Base-by-base conservation (phyloP, 2,329 filamentous ascomycete species). In the Epichloe festucae region DNA sequence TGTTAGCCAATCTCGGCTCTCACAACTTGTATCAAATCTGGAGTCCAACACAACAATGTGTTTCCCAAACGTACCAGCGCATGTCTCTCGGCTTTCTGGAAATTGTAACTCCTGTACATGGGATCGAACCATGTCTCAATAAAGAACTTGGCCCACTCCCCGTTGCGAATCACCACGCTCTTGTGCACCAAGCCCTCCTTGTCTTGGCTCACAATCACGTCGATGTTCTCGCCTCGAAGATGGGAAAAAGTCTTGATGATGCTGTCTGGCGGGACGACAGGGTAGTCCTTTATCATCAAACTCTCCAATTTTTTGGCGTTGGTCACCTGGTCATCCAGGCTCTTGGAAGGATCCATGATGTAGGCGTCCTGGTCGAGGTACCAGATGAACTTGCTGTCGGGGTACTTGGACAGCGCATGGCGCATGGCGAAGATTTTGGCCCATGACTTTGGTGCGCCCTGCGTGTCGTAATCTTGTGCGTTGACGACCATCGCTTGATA, bases 81-180 rank as follows among this genome's bases (percentile, higher is more conserved):
- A 72, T 98, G 91, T 23, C 77, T 80, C 68, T 98, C 93, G 0
- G 89, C 90, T 66, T 94, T 96, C 63, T 94, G 88, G 63, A 98
- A 98, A 64, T 95, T 95, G 71, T 98, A 98, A 58, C 77, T 87
- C 56, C 91, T 78, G 69, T 95, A 98, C 43, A 97, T 73, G 46
- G 93, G 93, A 65, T 97, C 89, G 63, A 93, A 95, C 93, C 93
- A 98, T 1, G 87, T 85, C 65, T 98, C 93, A 17, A 97, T 69
- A 63, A 98, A 88, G 72, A 87, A 98, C 63, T 85, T 86, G 44
- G 87, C 86, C 88, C 91, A 98, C 51, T 93, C 88, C 21, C 90
- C 89, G 54, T 85, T 87, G 55, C 82, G 77, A 12, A 98, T 65
- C 14, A 97, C 72, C 55, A 95, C 85, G 67, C 88, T 95, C 11